Conservation (phyloP, 164 flowering plant species). For the Liquidambar formosana region DNA sequence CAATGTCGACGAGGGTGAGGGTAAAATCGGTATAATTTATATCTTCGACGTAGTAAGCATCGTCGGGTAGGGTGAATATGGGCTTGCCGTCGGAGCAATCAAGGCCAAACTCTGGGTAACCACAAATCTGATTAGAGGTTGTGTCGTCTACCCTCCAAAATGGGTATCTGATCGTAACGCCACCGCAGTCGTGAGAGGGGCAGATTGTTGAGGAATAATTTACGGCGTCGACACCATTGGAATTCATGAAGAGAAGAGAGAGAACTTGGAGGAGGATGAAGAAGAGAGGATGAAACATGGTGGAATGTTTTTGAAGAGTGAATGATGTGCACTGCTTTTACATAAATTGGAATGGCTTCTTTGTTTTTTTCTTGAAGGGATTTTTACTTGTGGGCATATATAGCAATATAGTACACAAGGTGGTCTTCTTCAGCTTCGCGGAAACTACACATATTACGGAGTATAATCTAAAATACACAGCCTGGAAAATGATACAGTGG, state of each 20-base stretch:
- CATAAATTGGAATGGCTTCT: too few species aligned
- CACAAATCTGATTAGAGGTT: slow-evolving; percentile 17
- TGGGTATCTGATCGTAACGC: slow-evolving; percentile 17
- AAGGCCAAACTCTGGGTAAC: slow-evolving; percentile 29
- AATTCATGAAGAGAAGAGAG: not conserved
- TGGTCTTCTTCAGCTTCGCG: too few species aligned
- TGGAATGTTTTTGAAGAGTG: too few species aligned
- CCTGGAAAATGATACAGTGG: too few species aligned
- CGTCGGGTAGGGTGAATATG: not conserved
- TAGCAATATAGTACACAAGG: too few species aligned
- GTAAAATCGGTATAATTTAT: slow-evolving; percentile 14
- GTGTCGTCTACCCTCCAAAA: slow-evolving; percentile 13
- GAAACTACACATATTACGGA: too few species aligned
- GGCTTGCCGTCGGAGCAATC: slow-evolving; percentile 14
- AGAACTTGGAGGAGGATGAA: not conserved
- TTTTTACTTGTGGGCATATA: too few species aligned
- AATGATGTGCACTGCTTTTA: too few species aligned
- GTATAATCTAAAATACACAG: too few species aligned
- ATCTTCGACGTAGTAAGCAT: slow-evolving; percentile 18
- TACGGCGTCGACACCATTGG: too few species aligned
- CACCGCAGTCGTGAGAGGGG: not conserved
- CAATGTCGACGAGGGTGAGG: slow-evolving; percentile 28
- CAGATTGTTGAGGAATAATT: not conserved
- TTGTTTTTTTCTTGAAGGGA: too few species aligned
- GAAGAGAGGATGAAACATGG: too few species aligned